These are phyloP conservation scores for Colletotrichum tanaceti DNA, from an alignment of 2,329 filamentous ascomycete genomes.

Conservation along the genomic window DNA sequence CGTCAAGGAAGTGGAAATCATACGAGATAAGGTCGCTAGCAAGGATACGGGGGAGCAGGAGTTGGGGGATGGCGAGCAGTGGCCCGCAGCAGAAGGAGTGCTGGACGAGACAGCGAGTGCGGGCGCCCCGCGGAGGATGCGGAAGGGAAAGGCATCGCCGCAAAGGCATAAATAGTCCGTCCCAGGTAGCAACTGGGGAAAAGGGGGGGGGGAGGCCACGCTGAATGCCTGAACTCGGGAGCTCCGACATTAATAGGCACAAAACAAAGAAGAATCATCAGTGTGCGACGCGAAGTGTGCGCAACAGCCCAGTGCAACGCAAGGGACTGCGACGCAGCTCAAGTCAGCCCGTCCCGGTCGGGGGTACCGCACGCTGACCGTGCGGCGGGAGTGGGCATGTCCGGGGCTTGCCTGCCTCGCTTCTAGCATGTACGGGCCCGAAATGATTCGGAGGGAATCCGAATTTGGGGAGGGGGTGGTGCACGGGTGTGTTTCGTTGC, in stretches of 20 bases:
- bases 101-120: background rate
- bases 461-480: slow-evolving; percentile 1
- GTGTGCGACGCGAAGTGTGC: background rate
- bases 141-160: background rate
- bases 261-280: background rate
- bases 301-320: slow-evolving; percentile 5
- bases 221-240: background rate
- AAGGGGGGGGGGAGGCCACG: background rate
- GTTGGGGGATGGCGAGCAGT: slow-evolving; percentile 10
- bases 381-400: background rate
- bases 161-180: background rate
- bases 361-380: slow-evolving; percentile 26
- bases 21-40: slow-evolving; percentile 40
- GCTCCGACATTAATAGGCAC: no score
- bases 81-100: background rate
- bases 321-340: slow-evolving; percentile 9
- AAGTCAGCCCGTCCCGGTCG: background rate
- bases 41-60: slow-evolving; percentile 1
- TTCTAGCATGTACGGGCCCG: slow-evolving; percentile 20
- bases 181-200: background rate
- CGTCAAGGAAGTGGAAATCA: slow-evolving; percentile 49
- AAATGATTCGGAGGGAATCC: slow-evolving; percentile 28
- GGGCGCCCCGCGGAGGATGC: slow-evolving; percentile 1
- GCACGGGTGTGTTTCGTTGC: background rate
- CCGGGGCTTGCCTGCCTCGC: slow-evolving; percentile 29